These are phyloP conservation scores for Serendipita indica DNA, from an alignment of 768 basidiomycete species.

Conservation along the genomic window DNA sequence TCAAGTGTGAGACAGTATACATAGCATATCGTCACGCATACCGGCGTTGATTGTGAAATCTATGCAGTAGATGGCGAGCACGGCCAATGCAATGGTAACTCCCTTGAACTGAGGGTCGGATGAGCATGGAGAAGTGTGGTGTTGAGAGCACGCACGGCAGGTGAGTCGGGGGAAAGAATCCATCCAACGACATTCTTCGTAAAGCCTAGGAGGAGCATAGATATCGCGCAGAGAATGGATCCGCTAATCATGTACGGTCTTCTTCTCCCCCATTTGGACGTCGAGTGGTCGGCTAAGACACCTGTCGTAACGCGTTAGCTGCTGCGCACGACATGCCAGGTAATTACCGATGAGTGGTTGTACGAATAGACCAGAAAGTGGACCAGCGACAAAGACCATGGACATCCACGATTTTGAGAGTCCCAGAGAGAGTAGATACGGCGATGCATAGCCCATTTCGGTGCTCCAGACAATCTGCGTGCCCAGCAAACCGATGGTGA, in stretches of 20 bases:
- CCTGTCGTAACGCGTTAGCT: slow-evolving; percentile 19
- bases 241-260: slow-evolving; percentile 74
- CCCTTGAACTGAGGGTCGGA: slow-evolving; percentile 30
- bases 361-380: slow-evolving; percentile 75
- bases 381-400: slow-evolving; percentile 84
- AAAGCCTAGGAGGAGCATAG: slow-evolving; percentile 75
- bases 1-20: slow-evolving; percentile 13
- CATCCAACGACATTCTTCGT: slow-evolving; percentile 49
- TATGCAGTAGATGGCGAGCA: slow-evolving; percentile 50
- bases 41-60: slow-evolving; percentile 52
- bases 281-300: slow-evolving; percentile 70
- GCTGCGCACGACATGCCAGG: not conserved
- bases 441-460: slow-evolving; percentile 87
- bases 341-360: slow-evolving; percentile 70
- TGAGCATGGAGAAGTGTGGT: slow-evolving; percentile 8
- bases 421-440: slow-evolving; percentile 80
- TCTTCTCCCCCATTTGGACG: slow-evolving; percentile 69
- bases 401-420: slow-evolving; percentile 77
- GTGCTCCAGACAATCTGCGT: slow-evolving; percentile 87
- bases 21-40: slow-evolving; percentile 18
- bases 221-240: slow-evolving; percentile 45
- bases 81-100: slow-evolving; percentile 68
- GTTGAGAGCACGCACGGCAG: slow-evolving; percentile 23
- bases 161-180: slow-evolving; percentile 25
- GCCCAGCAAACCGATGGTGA: slow-evolving; percentile 70